These are phyloP conservation scores for Lipomyces yamanashiensis DNA, from an alignment of 805 yeast genomes.

Conservation along the genomic window DNA sequence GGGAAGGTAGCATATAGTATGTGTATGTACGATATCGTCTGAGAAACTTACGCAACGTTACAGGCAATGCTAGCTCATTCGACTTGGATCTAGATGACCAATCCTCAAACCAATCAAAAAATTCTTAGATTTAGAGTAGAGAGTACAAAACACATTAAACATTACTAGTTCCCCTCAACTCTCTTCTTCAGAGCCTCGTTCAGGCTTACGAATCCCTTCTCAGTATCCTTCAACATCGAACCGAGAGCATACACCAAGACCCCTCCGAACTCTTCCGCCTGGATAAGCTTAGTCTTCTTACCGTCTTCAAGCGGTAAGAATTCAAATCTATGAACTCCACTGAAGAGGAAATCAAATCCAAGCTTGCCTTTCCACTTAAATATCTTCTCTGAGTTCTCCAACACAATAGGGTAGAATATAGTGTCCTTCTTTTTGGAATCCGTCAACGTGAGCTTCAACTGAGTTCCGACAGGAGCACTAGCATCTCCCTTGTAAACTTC, in stretches of 20 bases:
- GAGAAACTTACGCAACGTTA: neutral
- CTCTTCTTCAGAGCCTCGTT: constrained; percentile 13
- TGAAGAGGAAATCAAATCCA: neutral
- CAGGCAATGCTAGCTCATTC: neutral
- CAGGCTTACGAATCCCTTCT: neutral
- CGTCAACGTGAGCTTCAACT: neutral
- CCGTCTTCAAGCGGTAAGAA: constrained; percentile 10
- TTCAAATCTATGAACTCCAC: constrained; percentile 5
- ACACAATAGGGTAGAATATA: constrained; percentile 8
- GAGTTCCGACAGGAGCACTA: neutral
- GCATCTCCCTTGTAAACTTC: constrained; percentile 9
- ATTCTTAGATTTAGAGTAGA: neutral
- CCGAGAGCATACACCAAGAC: neutral
- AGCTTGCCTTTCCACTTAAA: constrained; percentile 8
- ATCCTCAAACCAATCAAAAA: neutral
- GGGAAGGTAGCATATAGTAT: constrained; percentile 2
- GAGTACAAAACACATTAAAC: neutral
- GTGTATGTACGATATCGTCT: neutral
- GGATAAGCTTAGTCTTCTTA: constrained; percentile 1
- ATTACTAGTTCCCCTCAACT: neutral
- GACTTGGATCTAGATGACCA: neutral
- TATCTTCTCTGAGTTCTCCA: constrained; percentile 6
- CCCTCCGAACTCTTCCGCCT: constrained; percentile 5
- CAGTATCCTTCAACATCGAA: neutral
- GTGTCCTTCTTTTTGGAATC: neutral